Conservation (phyloP, 2,329 filamentous ascomycete genomes). For the Fusarium sp. region DNA sequence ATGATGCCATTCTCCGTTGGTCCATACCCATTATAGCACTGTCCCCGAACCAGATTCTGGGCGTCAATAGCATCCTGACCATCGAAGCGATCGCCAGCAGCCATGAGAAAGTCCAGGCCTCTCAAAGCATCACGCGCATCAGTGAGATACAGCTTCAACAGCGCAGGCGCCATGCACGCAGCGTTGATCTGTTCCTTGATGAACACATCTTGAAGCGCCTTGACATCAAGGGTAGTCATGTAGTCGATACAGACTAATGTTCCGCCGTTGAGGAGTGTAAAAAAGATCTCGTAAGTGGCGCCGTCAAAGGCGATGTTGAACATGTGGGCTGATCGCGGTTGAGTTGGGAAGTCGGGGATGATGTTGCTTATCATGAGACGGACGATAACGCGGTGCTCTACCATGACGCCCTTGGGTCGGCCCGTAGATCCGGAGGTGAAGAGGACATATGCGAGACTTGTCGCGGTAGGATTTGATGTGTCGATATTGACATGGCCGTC, state of each 20-base stretch:
- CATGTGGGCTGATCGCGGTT: constrained; percentile 17
- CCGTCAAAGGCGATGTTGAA: constrained; percentile 35
- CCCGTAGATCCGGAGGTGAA: constrained; percentile 63
- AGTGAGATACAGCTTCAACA: constrained; percentile 26
- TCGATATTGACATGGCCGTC: neutral
- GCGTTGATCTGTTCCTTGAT: neutral
- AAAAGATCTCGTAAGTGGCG: constrained; percentile 31
- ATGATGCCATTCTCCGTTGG: constrained; percentile 37
- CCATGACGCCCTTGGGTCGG: constrained; percentile 59
- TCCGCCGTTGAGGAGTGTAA: constrained; percentile 31
- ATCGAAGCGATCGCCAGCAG: constrained; percentile 28
- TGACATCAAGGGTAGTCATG: constrained; percentile 10
- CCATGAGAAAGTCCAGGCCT: constrained; percentile 6
- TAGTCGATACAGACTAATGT: constrained; percentile 32
- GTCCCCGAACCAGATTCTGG: neutral
- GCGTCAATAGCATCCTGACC: constrained; percentile 1
- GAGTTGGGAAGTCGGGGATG: neutral
- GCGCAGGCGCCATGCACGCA: constrained; percentile 6
- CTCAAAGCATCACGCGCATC: neutral
- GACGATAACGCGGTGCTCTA: constrained; percentile 32
- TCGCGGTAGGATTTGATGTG: neutral
- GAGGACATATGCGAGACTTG: constrained; percentile 49
- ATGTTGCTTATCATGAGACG: constrained; percentile 15
- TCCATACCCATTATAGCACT: constrained; percentile 31
- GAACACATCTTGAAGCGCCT: constrained; percentile 14